Conservation (phyloP, 2,329 filamentous ascomycete genomes). For the Ceratocystis lukuohia region DNA sequence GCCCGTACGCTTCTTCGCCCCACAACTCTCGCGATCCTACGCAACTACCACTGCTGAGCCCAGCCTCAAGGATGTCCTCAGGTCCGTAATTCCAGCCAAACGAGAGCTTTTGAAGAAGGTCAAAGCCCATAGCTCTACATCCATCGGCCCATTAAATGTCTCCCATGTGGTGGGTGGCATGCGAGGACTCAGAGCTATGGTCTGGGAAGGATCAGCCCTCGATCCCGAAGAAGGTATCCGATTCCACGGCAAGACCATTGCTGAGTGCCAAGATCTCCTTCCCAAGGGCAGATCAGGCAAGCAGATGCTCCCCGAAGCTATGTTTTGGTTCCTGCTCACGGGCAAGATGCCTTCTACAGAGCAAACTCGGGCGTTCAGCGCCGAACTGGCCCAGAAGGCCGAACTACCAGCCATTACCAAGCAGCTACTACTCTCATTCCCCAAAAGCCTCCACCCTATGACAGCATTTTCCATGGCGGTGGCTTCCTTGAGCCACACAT, state of each 20-base stretch:
- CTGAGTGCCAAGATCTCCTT: conserved; percentile 87
- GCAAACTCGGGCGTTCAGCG: conserved; percentile 72
- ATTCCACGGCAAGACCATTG: conserved; percentile 95
- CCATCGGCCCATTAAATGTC: conserved; percentile 83
- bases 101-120: conserved; percentile 87
- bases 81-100: conserved; percentile 76
- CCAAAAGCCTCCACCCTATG: conserved; percentile 88
- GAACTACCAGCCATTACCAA: conserved; percentile 69
- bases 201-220: conserved; percentile 96
- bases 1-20: conserved; percentile 20
- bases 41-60: conserved; percentile 67
- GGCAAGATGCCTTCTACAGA: conserved; percentile 73
- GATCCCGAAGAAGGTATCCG: conserved; percentile 95
- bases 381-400: conserved; percentile 76
- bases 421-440: conserved; percentile 82
- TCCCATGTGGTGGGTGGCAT: conserved; percentile 92
- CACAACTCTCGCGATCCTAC: conserved; percentile 42
- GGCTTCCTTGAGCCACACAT: conserved; percentile 89
- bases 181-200: conserved; percentile 94
- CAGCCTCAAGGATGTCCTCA: conserved; percentile 78
- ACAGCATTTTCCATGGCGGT: conserved; percentile 94
- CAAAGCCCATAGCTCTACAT: conserved; percentile 70
- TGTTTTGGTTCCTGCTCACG: conserved; percentile 98
- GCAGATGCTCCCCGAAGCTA: conserved; percentile 96
- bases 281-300: conserved; percentile 86